phyloP scores from a whole-genome alignment of 352 stramenopile genomes.

The Globisporangium canariense region DNA sequence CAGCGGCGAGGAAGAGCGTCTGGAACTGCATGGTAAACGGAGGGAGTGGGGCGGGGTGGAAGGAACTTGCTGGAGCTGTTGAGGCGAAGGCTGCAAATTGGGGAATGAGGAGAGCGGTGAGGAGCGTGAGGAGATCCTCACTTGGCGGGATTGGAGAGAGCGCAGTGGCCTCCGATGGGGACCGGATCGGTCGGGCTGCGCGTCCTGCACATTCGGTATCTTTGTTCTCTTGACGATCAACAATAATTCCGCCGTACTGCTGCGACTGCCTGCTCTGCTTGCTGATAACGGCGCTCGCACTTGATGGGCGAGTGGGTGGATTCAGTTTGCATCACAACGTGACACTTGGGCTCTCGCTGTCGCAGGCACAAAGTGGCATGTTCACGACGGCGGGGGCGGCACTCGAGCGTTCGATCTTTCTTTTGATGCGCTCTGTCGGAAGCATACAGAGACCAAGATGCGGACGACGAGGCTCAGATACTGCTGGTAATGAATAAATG shows the following conservation, averaged over 20 bases:
- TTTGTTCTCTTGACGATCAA: neutral
- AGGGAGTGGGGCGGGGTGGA: neutral
- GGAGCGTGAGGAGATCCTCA: neutral
- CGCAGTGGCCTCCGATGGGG: neutral
- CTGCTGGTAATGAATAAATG: neutral
- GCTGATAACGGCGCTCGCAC: neutral
- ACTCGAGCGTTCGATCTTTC: neutral
- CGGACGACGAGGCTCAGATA: neutral
- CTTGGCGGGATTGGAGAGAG: neutral
- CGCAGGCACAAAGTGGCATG: constrained; percentile 4
- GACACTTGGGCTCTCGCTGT: neutral
- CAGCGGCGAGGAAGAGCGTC: constrained; percentile 14
- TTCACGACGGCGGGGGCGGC: neutral
- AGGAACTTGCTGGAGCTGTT: constrained; percentile 13
- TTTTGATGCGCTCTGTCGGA: neutral
- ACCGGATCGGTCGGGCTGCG: neutral
- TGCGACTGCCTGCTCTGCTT: neutral
- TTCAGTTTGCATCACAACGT: constrained; percentile 13
- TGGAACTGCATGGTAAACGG: constrained; percentile 8
- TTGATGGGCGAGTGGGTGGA: neutral
- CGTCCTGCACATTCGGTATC: neutral
- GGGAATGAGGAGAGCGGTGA: constrained; percentile 4
- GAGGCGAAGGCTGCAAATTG: constrained; percentile 13
- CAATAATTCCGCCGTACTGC: constrained; percentile 1
- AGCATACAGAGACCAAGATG: neutral